Evolutionary conservation across 1,284 basidiomycete species (phyloP).

Genomic region (Anthracocystis setariae): DNA sequence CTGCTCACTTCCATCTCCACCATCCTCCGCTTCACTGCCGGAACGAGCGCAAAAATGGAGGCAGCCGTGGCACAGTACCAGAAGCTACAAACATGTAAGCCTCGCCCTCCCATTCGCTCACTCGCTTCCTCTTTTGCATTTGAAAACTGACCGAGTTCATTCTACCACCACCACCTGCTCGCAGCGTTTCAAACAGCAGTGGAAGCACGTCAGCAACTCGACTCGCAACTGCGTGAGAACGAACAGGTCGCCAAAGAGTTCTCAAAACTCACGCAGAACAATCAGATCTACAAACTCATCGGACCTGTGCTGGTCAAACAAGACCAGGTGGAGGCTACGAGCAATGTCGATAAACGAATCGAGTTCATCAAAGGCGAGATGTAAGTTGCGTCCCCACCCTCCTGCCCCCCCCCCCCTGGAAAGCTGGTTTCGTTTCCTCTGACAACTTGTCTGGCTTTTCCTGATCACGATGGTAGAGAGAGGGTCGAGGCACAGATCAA

Average conservation of each 20-base stretch:
- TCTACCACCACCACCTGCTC: not conserved
- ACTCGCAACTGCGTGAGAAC: conserved; percentile 86
- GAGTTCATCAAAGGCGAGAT: conserved; percentile 91
- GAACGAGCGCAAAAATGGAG: conserved; percentile 25
- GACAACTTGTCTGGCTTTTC: not conserved
- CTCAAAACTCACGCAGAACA: conserved; percentile 77
- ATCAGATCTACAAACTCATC: conserved; percentile 88
- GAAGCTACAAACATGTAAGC: conserved; percentile 50
- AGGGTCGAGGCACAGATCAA: conserved; percentile 53
- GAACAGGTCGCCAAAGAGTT: conserved; percentile 95
- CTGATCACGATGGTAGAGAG: conserved; percentile 21
- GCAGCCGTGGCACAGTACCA: conserved; percentile 44
- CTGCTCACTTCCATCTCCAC: not conserved
- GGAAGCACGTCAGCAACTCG: conserved; percentile 59
- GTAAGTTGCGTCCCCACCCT: conserved; percentile 71
- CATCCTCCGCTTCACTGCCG: not conserved
- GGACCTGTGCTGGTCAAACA: conserved; percentile 92
- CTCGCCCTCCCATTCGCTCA: not conserved
- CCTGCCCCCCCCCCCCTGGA: not conserved
- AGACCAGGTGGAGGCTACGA: conserved; percentile 85
- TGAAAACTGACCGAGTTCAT: too few species aligned
- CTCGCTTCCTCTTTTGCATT: not conserved
- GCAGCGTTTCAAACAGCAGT: conserved; percentile 54
- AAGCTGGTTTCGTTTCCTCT: too few species aligned
- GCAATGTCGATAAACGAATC: conserved; percentile 88